Evolutionary conservation across 1,284 basidiomycete genomes (phyloP), one percentile per base, ranked within the genome.

Genomic region (Singerocomus rubriflavus): DNA sequence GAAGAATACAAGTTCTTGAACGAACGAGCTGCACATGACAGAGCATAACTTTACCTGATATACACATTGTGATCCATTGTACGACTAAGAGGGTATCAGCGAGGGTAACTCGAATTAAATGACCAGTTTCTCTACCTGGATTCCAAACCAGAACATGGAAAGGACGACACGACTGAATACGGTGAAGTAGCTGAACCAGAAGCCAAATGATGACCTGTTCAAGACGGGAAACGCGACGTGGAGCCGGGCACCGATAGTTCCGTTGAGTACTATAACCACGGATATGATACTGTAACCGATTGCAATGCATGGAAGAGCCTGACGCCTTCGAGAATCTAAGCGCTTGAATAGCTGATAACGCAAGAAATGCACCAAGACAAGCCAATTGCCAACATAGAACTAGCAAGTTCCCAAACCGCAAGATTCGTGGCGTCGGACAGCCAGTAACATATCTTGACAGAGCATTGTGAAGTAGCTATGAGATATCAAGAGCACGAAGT

Each of bases 181-280:
- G 14, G 79, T 78, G 60, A 82, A 83, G 57, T 80, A 79, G 55
- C 76, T 78, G 57, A 85, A 77, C 70, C 78, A 83, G 65, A 84
- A 84, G 0, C 84, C 84, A 54, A 80, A 87, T 0, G 80, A 81
- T 0, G 80, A 80, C 6, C 84, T 72, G 50, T 80, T 78, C 21
- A 84, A 72, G 48, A 86, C 75, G 0, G 84, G 79, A 63, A 86
- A 86, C 1, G 80, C 77, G 21, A 84, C 71, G 55, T 82, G 82
- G 35, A 85, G 75, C 11, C 76, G 75, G 3, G 82, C 81, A 27
- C 83, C 84, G 45, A 76, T 74, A 37, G 78, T 78, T 44, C 80
- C 82, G 56, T 82, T 84, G 49, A 78, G 62, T 9, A 76, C 70
- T 68, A 80, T 76, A 17, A 73, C 55, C 17, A 75, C 63, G 44